Conservation (phyloP, 2,329 filamentous ascomycete genomes). For the Nakataea oryzae region DNA sequence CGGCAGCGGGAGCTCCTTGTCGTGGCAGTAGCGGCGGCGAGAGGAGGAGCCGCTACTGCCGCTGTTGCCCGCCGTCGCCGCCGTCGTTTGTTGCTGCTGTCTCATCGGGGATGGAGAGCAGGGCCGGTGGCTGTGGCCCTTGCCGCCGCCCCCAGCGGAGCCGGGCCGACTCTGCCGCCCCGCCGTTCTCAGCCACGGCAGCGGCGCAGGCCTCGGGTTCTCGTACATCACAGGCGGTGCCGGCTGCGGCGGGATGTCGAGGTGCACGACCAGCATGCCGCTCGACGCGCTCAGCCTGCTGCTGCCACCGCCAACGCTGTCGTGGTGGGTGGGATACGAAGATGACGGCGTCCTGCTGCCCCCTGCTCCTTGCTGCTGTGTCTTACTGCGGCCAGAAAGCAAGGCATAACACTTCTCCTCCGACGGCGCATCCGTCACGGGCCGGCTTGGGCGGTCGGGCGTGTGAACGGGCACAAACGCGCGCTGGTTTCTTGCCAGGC, state of each 20-base stretch:
- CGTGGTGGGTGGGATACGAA: background rate
- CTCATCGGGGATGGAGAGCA: background rate
- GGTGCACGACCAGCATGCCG: background rate
- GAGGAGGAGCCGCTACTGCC: background rate
- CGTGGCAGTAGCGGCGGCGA: no score
- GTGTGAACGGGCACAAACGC: constrained; percentile 9
- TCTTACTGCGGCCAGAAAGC: background rate
- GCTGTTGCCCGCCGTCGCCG: background rate
- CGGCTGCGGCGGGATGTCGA: background rate
- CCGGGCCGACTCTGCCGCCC: no score
- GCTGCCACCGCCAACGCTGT: background rate
- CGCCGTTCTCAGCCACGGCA: no score
- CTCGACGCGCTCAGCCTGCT: background rate
- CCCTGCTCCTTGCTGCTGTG: background rate
- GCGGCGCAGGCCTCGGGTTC: background rate
- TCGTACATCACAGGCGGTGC: background rate
- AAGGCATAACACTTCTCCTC: constrained; percentile 16
- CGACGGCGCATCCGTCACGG: constrained; percentile 13
- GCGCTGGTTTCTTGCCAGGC: background rate
- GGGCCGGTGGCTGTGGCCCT: background rate
- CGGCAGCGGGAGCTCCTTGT: background rate
- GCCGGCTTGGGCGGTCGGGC: constrained; percentile 14
- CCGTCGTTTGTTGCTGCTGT: no score
- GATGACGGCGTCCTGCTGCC: background rate
- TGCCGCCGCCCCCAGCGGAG: no score